phyloP scores from a whole-genome alignment of 768 basidiomycete species.

The Multifurca ochricompacta region DNA sequence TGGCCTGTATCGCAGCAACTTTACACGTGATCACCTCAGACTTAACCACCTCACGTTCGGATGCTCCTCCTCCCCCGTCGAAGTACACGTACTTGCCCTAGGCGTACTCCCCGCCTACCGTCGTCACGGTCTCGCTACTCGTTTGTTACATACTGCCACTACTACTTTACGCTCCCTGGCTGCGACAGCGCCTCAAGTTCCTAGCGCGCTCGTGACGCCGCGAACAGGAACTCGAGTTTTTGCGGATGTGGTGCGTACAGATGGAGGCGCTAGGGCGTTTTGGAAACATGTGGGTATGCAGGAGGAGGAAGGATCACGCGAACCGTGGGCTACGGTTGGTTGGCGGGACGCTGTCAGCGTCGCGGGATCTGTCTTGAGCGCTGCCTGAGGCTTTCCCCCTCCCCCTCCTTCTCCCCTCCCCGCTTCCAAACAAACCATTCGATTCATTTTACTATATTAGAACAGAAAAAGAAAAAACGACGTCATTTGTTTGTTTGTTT shows the following conservation, averaged over 20 bases:
- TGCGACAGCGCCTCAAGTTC: constrained; percentile 7
- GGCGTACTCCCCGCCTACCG: constrained; percentile 42
- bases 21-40: constrained; percentile 25
- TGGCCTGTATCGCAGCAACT: constrained; percentile 15
- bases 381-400: background rate
- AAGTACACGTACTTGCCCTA: constrained; percentile 44
- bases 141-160: constrained; percentile 31
- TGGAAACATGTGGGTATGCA: constrained; percentile 13
- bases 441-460: no score
- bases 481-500: no score
- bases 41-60: constrained; percentile 26
- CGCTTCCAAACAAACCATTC: background rate
- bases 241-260: constrained; percentile 2
- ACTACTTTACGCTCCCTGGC: constrained; percentile 22
- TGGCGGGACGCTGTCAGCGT: constrained; percentile 17
- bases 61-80: constrained; percentile 44
- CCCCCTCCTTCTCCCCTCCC: background rate
- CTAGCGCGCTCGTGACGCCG: background rate
- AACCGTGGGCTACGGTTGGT: constrained; percentile 9
- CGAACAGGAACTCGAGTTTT: background rate
- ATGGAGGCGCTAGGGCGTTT: background rate
- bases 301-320: constrained; percentile 4
- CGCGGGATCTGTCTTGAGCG: constrained; percentile 5
- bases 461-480: no score
- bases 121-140: constrained; percentile 36